Evolutionary conservation across 768 basidiomycete species (phyloP).

Genomic region (Ephemerocybe angulata): DNA sequence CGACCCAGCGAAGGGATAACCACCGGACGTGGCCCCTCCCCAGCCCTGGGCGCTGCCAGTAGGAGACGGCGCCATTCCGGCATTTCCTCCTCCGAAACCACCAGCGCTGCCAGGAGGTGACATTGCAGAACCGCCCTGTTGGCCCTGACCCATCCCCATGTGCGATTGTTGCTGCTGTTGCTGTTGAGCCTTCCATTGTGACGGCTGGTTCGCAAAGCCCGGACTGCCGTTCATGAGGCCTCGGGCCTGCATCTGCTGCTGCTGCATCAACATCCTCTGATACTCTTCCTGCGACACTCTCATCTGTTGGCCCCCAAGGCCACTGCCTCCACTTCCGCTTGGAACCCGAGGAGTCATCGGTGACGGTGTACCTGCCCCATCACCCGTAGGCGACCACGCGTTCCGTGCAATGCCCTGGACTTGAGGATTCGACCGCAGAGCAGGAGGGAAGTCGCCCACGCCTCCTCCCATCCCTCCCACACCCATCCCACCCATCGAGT

Average conservation of each 20-base stretch:
- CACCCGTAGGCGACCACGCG: slow-evolving; percentile 71
- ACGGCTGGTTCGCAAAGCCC: slow-evolving; percentile 33
- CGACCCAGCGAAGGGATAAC: slow-evolving; percentile 38
- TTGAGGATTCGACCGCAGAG: slow-evolving; percentile 50
- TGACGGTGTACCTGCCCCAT: slow-evolving; percentile 33
- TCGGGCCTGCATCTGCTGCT: slow-evolving; percentile 37
- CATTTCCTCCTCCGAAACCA: slow-evolving; percentile 25
- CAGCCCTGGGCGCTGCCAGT: slow-evolving; percentile 28
- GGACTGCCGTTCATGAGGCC: slow-evolving; percentile 34
- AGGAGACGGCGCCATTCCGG: slow-evolving; percentile 28
- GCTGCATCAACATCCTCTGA: slow-evolving; percentile 50
- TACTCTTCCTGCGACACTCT: slow-evolving; percentile 44
- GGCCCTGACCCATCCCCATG: slow-evolving; percentile 16
- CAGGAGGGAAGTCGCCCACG: slow-evolving; percentile 34
- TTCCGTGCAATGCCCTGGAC: slow-evolving; percentile 74
- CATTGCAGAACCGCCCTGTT: slow-evolving; percentile 33
- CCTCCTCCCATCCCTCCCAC: slow-evolving; percentile 9
- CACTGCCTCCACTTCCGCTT: slow-evolving; percentile 6
- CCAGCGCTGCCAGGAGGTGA: slow-evolving; percentile 39
- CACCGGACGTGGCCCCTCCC: slow-evolving; percentile 26
- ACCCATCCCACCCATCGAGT: slow-evolving; percentile 13
- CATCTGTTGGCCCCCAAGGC: background rate
- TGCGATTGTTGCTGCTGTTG: slow-evolving; percentile 28
- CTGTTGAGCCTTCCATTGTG: slow-evolving; percentile 30
- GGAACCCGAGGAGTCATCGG: slow-evolving; percentile 46